Conservation (phyloP, 768 basidiomycete genomes). For the Chalciporus piperatus region DNA sequence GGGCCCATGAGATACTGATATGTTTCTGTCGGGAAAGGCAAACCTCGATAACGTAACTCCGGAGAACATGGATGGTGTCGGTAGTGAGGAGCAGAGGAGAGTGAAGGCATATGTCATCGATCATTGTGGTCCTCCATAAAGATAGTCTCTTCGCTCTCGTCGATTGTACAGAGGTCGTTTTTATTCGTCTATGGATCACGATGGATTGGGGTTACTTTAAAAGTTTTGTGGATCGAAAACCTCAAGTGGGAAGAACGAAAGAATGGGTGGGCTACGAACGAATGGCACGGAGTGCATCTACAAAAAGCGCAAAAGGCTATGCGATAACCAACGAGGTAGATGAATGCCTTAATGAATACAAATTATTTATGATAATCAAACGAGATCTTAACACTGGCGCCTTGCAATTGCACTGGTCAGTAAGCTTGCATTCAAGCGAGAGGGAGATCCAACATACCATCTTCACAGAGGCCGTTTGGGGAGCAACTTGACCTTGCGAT, state of each 20-base stretch:
- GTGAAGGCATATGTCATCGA: slow-evolving; percentile 76
- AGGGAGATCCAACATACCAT: not conserved
- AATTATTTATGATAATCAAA: slow-evolving; percentile 7
- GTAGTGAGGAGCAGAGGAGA: slow-evolving; percentile 80
- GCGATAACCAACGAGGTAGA: not conserved
- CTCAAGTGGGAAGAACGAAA: not conserved
- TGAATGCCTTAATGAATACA: slow-evolving; percentile 9
- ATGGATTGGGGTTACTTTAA: not conserved
- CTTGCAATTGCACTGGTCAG: too few species aligned
- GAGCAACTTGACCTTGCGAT: slow-evolving; percentile 50
- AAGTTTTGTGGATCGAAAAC: not conserved
- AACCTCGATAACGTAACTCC: slow-evolving; percentile 86
- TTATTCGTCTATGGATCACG: not conserved
- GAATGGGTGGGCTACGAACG: not conserved
- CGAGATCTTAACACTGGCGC: not conserved
- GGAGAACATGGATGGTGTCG: slow-evolving; percentile 87
- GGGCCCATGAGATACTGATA: not conserved
- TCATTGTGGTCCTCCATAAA: slow-evolving; percentile 49
- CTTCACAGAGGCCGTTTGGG: slow-evolving; percentile 32
- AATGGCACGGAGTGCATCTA: not conserved
- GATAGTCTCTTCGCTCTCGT: not conserved
- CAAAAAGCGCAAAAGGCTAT: not conserved
- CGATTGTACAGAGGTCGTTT: not conserved
- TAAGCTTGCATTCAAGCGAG: not conserved
- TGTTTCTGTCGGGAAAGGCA: slow-evolving; percentile 42